Conservation (phyloP, 148 eudicot species). For the Hydrangea macrophylla region DNA sequence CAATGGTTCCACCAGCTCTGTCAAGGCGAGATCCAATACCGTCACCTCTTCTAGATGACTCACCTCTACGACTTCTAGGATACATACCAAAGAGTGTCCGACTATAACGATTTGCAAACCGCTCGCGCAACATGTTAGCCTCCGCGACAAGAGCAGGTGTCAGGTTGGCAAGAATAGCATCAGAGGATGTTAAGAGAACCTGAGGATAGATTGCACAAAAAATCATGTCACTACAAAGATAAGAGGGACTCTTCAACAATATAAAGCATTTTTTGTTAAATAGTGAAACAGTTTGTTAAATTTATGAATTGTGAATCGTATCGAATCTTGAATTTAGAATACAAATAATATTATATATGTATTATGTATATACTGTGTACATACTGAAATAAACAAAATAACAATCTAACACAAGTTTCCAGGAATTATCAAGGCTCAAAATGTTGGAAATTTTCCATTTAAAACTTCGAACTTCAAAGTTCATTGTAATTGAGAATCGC, state of each 20-base stretch:
- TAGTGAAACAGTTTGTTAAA: too few species aligned
- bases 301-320: too few species aligned
- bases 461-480: too few species aligned
- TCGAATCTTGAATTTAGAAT: too few species aligned
- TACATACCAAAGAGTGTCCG: conserved; percentile 87
- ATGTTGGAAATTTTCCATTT: too few species aligned
- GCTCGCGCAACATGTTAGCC: conserved; percentile 94
- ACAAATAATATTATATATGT: too few species aligned
- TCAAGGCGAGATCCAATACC: conserved; percentile 55
- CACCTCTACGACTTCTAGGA: conserved; percentile 86
- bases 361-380: too few species aligned
- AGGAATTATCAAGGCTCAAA: too few species aligned
- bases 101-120: conserved; percentile 88
- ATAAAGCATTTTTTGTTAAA: too few species aligned
- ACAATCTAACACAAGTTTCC: too few species aligned
- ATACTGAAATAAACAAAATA: too few species aligned
- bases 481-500: too few species aligned
- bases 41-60: conserved; percentile 84
- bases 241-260: background rate
- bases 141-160: conserved; percentile 99
- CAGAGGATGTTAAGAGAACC: conserved; percentile 97
- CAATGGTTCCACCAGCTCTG: conserved; percentile 63
- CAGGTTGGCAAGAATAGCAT: conserved; percentile 94
- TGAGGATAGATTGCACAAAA: conserved; percentile 17
- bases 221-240: background rate